Evolutionary conservation across 176 grass and related monocot species (phyloP).

Genomic region (Musa acuminata): DNA sequence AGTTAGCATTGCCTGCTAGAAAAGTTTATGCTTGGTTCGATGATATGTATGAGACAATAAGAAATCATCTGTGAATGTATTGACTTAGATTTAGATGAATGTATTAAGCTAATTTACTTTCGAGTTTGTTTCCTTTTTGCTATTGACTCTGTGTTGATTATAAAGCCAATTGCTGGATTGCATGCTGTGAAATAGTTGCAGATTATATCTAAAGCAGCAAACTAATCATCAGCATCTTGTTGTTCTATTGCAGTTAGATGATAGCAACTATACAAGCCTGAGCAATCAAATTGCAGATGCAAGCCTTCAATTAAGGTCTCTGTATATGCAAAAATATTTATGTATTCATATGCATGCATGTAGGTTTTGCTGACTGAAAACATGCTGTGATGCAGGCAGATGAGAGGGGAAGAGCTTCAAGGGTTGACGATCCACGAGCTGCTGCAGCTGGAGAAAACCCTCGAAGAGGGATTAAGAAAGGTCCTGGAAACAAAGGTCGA

Average conservation of each 20-base stretch:
- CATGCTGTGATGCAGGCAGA: constrained; percentile 35
- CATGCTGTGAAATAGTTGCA: background rate
- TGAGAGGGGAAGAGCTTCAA: constrained; percentile 74
- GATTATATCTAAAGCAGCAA: background rate
- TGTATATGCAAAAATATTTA: too few relatives aligned
- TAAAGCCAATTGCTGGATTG: background rate
- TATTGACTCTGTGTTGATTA: too few relatives aligned
- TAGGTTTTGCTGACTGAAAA: too few relatives aligned
- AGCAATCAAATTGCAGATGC: constrained; percentile 38
- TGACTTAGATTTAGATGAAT: too few relatives aligned
- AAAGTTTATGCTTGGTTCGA: too few relatives aligned
- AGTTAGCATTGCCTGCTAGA: too few relatives aligned
- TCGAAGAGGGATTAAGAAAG: constrained; percentile 34
- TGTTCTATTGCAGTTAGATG: constrained; percentile 28
- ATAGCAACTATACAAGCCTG: constrained; percentile 34
- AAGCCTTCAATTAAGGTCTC: constrained; percentile 48
- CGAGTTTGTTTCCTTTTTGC: too few relatives aligned
- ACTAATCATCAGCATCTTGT: background rate
- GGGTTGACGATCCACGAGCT: constrained; percentile 53
- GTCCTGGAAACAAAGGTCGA: constrained; percentile 60
- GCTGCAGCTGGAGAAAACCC: constrained; percentile 49
- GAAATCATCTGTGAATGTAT: too few relatives aligned
- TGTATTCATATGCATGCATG: background rate
- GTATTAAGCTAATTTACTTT: too few relatives aligned
- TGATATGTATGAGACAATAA: too few relatives aligned